Evolutionary conservation across 129 eudicot genomes (phyloP).

Genomic region (Lactuca saligna): DNA sequence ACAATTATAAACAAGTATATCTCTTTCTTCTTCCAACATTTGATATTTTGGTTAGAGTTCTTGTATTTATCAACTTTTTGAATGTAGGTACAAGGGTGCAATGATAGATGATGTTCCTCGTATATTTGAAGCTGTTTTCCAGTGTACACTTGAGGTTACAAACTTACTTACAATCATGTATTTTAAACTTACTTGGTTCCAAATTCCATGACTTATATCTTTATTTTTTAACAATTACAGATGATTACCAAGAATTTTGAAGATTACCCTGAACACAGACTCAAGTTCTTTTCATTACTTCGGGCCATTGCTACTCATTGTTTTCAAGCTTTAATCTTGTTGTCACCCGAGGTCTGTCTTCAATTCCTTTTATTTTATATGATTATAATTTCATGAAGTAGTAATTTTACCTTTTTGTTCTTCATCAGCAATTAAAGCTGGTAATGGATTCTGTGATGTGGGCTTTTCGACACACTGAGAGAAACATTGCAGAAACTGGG

Average conservation of each 20-base stretch:
- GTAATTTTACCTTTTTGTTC: not conserved
- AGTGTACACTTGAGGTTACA: slow-evolving; percentile 90
- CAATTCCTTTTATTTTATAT: not conserved
- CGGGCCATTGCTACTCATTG: slow-evolving; percentile 95
- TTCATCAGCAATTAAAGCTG: slow-evolving; percentile 82
- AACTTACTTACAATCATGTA: not conserved
- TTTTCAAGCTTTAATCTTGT: slow-evolving; percentile 81
- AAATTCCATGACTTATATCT: not conserved
- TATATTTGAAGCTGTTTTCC: slow-evolving; percentile 90
- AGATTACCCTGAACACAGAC: slow-evolving; percentile 98
- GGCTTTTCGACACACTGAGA: slow-evolving; percentile 98
- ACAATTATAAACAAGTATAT: slow-evolving; percentile 93
- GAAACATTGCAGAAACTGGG: slow-evolving; percentile 98
- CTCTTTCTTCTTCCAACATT: not conserved
- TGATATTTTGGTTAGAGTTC: not conserved
- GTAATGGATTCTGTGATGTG: slow-evolving; percentile 99
- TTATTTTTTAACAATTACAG: slow-evolving; percentile 38
- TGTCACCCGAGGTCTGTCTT: slow-evolving; percentile 80
- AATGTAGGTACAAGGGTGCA: slow-evolving; percentile 72
- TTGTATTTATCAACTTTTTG: slow-evolving; percentile 3
- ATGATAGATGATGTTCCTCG: slow-evolving; percentile 97
- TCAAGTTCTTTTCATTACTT: slow-evolving; percentile 89
- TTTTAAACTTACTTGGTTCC: not conserved
- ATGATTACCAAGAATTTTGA: slow-evolving; percentile 98
- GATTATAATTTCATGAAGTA: not conserved